A percentile compares a stretch with the other conserved stretches of the same genome.
Evolutionary conservation across 129 eudicot species (phyloP).

Genomic region (Helichrysum umbraculigerum): DNA sequence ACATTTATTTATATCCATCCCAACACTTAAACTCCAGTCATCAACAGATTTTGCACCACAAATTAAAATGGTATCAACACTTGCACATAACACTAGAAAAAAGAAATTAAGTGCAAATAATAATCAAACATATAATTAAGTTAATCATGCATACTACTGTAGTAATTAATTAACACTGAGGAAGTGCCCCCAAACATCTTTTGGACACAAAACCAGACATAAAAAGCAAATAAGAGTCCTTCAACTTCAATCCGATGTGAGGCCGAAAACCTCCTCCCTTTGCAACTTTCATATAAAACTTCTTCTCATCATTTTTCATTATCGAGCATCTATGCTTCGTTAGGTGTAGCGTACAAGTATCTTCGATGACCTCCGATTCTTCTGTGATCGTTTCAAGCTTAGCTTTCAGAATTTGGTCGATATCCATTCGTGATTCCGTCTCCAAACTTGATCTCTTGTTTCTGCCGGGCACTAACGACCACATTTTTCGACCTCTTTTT

Average conservation of each 20-base stretch:
- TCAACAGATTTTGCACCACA: constrained; percentile 5
- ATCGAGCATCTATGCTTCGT: constrained; percentile 24
- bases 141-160: neutral
- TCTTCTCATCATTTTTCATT: constrained; percentile 35
- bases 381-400: constrained; percentile 69
- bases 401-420: constrained; percentile 62
- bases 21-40: constrained; percentile 4
- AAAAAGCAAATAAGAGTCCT: constrained; percentile 30
- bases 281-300: constrained; percentile 29
- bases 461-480: constrained; percentile 55
- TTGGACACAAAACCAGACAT: constrained; percentile 35
- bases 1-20: neutral
- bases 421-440: constrained; percentile 52
- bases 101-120: constrained; percentile 4
- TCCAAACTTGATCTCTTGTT: constrained; percentile 38
- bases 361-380: constrained; percentile 36
- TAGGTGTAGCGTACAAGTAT: constrained; percentile 5
- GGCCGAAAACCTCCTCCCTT: constrained; percentile 29
- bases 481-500: constrained; percentile 42
- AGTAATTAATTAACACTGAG: constrained; percentile 15
- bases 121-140: neutral
- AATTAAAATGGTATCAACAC: neutral
- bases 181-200: constrained; percentile 37
- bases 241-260: constrained; percentile 26
- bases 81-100: constrained; percentile 4